These are phyloP conservation scores for Otatea glauca DNA, from an alignment of 176 grass and related monocot genomes.

Conservation along the genomic window DNA sequence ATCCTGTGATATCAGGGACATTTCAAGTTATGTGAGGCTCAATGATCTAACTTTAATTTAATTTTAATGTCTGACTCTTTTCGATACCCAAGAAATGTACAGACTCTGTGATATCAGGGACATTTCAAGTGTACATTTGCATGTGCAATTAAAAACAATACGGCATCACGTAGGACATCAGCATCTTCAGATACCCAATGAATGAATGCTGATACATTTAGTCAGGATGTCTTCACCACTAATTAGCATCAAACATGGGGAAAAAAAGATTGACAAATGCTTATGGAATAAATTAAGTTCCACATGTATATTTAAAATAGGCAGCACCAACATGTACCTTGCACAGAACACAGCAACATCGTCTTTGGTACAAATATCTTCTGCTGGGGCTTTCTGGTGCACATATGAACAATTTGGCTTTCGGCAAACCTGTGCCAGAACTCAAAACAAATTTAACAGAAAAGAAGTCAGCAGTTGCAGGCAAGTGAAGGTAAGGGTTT, in stretches of 20 bases:
- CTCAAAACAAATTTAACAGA: conserved; percentile 25
- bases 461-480: conserved; percentile 28
- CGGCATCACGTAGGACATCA: background rate
- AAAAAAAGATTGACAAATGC: conserved; percentile 19
- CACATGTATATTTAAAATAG: background rate
- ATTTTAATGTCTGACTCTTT: background rate
- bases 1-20: background rate
- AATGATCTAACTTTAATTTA: background rate
- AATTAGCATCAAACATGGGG: background rate
- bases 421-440: conserved; percentile 50
- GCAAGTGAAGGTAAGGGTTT: background rate
- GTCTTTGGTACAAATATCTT: conserved; percentile 72
- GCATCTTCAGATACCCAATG: background rate
- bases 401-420: conserved; percentile 73
- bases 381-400: conserved; percentile 51
- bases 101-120: background rate
- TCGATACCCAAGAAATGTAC: conserved; percentile 12
- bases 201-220: conserved; percentile 27
- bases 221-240: background rate
- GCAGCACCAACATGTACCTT: conserved; percentile 50
- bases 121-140: background rate
- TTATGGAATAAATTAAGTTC: background rate
- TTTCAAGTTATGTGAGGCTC: background rate
- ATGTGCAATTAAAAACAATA: conserved; percentile 13
- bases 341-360: conserved; percentile 60